Conservation (phyloP, 495 filamentous ascomycete genomes). For the Parmelia sp. region DNA sequence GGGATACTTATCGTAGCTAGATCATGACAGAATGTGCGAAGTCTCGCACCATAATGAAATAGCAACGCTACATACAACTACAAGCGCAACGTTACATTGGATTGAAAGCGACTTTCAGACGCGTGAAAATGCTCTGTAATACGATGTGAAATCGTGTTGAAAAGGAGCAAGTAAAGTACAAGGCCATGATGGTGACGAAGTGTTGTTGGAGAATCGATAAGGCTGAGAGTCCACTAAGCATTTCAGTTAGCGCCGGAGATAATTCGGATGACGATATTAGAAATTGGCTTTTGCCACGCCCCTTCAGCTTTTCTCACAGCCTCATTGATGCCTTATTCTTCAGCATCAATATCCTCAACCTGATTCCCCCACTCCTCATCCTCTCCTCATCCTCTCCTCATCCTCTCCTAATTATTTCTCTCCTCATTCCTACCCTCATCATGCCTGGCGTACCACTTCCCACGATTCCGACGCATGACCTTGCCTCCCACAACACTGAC, state of each 20-base stretch:
- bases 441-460: slow-evolving; percentile 46
- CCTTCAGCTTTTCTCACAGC: slow-evolving; percentile 18
- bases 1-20: neutral
- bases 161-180: neutral
- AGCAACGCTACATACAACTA: neutral
- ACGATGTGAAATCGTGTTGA: neutral
- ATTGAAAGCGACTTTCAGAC: too few relatives aligned
- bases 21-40: neutral
- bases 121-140: too few relatives aligned
- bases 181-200: neutral
- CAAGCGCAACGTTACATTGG: neutral
- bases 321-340: slow-evolving; percentile 15
- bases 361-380: neutral
- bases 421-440: neutral
- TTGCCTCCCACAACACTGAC: slow-evolving; percentile 68
- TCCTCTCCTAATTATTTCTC: too few relatives aligned
- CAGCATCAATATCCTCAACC: neutral
- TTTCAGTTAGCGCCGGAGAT: neutral
- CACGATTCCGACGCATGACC: slow-evolving; percentile 68
- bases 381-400: too few relatives aligned
- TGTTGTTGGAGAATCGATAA: neutral
- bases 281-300: slow-evolving; percentile 12
- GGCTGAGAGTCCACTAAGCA: neutral
- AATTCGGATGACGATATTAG: neutral
- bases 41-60: neutral